Percentiles rank a stretch among this genome's conserved stretches.
Evolutionary conservation across 371 early-diverging fungal species (phyloP).

Genomic region (Actinomortierella wolfii): DNA sequence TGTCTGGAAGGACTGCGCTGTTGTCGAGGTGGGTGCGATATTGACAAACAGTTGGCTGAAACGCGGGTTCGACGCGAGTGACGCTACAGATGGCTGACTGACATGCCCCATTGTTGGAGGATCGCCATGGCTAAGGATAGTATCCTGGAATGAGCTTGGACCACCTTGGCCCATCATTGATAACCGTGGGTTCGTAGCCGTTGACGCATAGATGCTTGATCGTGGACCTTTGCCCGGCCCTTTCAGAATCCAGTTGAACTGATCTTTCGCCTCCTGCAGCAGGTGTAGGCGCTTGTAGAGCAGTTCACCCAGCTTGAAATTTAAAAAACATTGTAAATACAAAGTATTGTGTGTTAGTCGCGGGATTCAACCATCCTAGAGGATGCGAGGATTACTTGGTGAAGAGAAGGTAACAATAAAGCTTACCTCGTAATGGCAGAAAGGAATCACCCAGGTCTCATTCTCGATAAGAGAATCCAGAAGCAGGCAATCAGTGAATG

Average conservation of each 20-base stretch:
- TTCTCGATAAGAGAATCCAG: slow-evolving; percentile 38
- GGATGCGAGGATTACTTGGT: neutral
- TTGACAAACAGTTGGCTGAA: slow-evolving; percentile 28
- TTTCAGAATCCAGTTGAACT: slow-evolving; percentile 48
- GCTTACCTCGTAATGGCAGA: slow-evolving; percentile 47
- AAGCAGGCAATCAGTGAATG: slow-evolving; percentile 43
- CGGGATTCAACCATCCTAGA: neutral
- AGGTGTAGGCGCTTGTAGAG: slow-evolving; percentile 41
- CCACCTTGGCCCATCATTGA: no score
- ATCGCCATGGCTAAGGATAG: no score
- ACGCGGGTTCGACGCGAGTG: slow-evolving; percentile 10
- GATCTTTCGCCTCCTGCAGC: slow-evolving; percentile 45
- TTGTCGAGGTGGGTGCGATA: neutral
- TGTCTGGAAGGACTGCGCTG: slow-evolving; percentile 17
- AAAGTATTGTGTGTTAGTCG: no score
- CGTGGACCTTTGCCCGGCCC: slow-evolving; percentile 42
- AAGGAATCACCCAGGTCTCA: slow-evolving; percentile 50
- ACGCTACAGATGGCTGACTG: no score
- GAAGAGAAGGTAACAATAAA: slow-evolving; percentile 2
- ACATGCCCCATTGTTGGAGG: no score
- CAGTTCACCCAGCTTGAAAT: slow-evolving; percentile 44
- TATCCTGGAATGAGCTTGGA: no score
- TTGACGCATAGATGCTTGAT: slow-evolving; percentile 12
- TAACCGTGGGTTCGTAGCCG: no score
- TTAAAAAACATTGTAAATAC: neutral